Base-by-base conservation (phyloP, 225 moss, liverwort and hornwort species). In the Rhytidiadelphus loreus region DNA sequence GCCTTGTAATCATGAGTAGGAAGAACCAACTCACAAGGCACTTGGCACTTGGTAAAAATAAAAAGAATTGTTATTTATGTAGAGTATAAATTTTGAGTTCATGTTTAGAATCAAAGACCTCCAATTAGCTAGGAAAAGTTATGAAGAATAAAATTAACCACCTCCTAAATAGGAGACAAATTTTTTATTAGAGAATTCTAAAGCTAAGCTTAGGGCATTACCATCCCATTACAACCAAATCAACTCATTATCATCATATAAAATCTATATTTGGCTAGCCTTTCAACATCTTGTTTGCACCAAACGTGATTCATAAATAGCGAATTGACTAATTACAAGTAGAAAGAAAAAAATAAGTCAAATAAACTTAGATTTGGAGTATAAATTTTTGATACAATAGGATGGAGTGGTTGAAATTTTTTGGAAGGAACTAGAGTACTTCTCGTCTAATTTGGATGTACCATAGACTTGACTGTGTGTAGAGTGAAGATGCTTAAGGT, bases 391-490 rank as follows among this genome's bases (percentile, higher is more conserved):
- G 8, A 39, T 69, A 23, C 7, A 24, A 4, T 39, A 41, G 14
- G 25, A 41, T 41, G 25, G 24, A 69, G 2, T 41, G 13, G 8
- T 13, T 24, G 8, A 24, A 39, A 7, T 8, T 39, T 13, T 13
- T 39, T 14, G 0, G 2, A 39, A 1, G 24, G 4, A 69, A 2
- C 0, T 69, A 0, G 25, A 13, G 8, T 0, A 25, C 41, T 41
- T 41, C 0, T 41, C 25, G 8, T 25, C 25, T 70, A 70, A 41
- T 41, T 24, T 68, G 12, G 4, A 4, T 68, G 4, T n/a, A 0
- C n/a, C 2, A 68, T 3, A 22, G 4, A 68, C 7, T n/a, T 12
- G 2, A 11, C 2, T 3, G 1, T 22, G 3, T n/a, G 4, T 22
- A 1, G 12, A 68, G 7, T n/a, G 0, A 4, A 68, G 2, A 68